Conservation (phyloP, 305 asterid genomes). For the Fraxinus greggii region DNA sequence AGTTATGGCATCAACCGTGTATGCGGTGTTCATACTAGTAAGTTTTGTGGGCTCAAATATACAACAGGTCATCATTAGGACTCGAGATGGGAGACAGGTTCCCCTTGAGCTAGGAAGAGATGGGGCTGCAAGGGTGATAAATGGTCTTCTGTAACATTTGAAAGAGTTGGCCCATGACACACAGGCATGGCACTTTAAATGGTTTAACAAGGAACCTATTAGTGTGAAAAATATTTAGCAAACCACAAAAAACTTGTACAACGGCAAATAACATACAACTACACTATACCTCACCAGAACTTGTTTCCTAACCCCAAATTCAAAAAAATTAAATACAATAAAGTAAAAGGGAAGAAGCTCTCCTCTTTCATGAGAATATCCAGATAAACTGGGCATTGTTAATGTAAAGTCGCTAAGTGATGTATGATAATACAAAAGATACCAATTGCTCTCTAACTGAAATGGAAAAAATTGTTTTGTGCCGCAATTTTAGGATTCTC, state of each 20-base stretch:
- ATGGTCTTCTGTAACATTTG: not conserved
- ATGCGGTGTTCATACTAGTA: not conserved
- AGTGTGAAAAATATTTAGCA: not conserved
- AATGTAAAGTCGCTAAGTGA: not conserved
- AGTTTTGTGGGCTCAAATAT: not conserved
- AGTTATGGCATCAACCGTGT: not conserved
- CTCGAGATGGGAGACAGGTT: not conserved
- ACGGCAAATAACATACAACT: not conserved
- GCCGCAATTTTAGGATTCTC: slow-evolving; percentile 19
- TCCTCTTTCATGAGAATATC: slow-evolving; percentile 17
- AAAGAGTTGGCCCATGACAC: not conserved
- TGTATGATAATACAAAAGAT: not conserved
- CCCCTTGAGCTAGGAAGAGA: not conserved
- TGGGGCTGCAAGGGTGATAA: not conserved
- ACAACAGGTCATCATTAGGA: not conserved
- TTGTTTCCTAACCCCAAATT: not conserved
- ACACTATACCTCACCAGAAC: not conserved
- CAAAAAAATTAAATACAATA: not conserved
- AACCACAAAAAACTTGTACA: slow-evolving; percentile 3
- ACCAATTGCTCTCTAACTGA: not conserved
- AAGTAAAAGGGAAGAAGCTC: not conserved
- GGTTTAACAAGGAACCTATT: not conserved
- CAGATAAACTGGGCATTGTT: slow-evolving; percentile 14
- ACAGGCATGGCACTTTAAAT: not conserved
- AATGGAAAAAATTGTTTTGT: not conserved